A percentile compares a stretch with the other conserved stretches of the same genome.
Conservation (phyloP, 805 yeast species). For the Cyberlindnera petersonii region DNA sequence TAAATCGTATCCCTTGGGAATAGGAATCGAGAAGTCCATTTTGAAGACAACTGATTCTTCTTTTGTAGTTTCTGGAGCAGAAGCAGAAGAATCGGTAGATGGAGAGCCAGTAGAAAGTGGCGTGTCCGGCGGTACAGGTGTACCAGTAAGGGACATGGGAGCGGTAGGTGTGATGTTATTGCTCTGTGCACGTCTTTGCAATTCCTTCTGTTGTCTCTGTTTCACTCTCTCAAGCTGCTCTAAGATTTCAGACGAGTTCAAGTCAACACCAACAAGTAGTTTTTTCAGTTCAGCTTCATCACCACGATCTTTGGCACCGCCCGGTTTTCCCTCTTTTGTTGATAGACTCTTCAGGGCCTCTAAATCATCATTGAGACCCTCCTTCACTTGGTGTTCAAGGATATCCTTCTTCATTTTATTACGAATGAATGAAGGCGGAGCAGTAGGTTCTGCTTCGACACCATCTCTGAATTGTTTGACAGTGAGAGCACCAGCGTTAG, state of each 20-base stretch:
- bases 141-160: background rate
- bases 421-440: slow-evolving; percentile 80
- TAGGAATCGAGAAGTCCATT: slow-evolving; percentile 1
- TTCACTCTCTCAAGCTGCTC: slow-evolving; percentile 29
- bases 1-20: slow-evolving; percentile 11
- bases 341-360: background rate
- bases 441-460: slow-evolving; percentile 33
- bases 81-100: no score
- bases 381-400: slow-evolving; percentile 10
- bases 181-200: slow-evolving; percentile 16
- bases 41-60: slow-evolving; percentile 4
- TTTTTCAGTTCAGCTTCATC: slow-evolving; percentile 18
- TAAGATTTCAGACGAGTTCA: slow-evolving; percentile 25
- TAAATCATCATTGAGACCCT: slow-evolving; percentile 4
- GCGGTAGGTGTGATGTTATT: slow-evolving; percentile 17
- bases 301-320: slow-evolving; percentile 24
- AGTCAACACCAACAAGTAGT: slow-evolving; percentile 20
- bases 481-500: slow-evolving; percentile 69
- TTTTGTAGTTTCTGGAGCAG: background rate
- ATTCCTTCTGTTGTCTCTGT: slow-evolving; percentile 23
- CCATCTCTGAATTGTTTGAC: slow-evolving; percentile 68
- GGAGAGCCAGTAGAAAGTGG: no score
- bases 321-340: background rate
- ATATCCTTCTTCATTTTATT: slow-evolving; percentile 52
- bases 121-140: background rate